Percentiles rank a stretch among this genome's conserved stretches.
Conservation (phyloP, 768 basidiomycete genomes). For the Cystobasidium onofrii region DNA sequence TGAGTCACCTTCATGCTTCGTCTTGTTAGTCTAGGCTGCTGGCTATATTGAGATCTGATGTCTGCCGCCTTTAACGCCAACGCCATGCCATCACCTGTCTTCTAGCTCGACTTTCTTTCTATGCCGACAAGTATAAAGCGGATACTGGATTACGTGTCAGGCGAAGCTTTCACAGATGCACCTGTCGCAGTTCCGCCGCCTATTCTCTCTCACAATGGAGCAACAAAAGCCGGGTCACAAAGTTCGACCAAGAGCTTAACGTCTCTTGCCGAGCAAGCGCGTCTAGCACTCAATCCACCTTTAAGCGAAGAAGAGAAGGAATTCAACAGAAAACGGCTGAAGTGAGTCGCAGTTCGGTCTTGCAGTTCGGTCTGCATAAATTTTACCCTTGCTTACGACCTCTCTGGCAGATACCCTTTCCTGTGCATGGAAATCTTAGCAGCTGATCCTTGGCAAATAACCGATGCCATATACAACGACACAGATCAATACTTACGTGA, state of each 20-base stretch:
- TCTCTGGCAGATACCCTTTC: conserved; percentile 30
- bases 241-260: not conserved
- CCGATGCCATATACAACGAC: conserved; percentile 27
- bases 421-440: conserved; percentile 32
- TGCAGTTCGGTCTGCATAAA: too few species aligned
- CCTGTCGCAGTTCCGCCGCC: not conserved
- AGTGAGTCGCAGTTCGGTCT: too few species aligned
- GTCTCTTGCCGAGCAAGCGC: not conserved
- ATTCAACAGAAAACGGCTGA: conserved; percentile 18
- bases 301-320: conserved; percentile 12
- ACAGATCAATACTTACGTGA: conserved; percentile 26
- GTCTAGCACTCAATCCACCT: not conserved
- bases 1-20: not conserved
- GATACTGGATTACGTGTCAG: conserved; percentile 32
- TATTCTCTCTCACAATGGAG: not conserved
- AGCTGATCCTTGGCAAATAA: conserved; percentile 5
- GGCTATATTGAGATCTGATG: not conserved
- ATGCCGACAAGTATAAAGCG: conserved; percentile 8
- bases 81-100: not conserved
- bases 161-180: conserved; percentile 24
- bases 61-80: not conserved
- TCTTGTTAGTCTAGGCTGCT: not conserved
- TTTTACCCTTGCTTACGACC: not conserved
- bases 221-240: not conserved
- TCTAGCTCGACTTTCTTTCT: conserved; percentile 30